Evolutionary conservation across 139 green algal species (phyloP).

Genomic region (Tetraselmis striata): DNA sequence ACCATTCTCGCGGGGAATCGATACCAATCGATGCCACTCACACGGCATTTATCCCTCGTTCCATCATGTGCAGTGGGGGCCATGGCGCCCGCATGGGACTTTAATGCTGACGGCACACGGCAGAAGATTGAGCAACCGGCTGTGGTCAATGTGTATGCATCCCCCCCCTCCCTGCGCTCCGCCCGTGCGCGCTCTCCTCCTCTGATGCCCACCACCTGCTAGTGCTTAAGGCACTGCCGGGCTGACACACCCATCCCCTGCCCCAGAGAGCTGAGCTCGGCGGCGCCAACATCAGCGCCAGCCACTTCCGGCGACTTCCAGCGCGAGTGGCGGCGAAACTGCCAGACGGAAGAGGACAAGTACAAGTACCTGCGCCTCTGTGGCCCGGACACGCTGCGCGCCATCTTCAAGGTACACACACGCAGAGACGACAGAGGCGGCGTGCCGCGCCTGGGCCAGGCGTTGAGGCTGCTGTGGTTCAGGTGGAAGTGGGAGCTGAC

Average conservation of each 20-base stretch:
- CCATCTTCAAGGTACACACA: constrained; percentile 28
- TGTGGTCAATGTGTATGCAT: neutral
- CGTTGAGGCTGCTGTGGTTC: neutral
- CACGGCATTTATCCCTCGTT: too few relatives aligned
- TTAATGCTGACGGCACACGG: neutral
- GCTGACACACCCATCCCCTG: neutral
- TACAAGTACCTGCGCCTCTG: constrained; percentile 28
- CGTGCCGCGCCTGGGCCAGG: too few relatives aligned
- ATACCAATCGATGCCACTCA: too few relatives aligned
- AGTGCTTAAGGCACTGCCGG: too few relatives aligned
- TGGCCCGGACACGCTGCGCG: constrained; percentile 11
- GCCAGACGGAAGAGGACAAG: constrained; percentile 19
- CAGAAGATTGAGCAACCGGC: neutral
- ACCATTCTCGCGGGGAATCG: too few relatives aligned
- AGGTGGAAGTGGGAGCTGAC: neutral
- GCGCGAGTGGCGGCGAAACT: constrained; percentile 6
- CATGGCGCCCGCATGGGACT: neutral
- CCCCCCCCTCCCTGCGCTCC: neutral
- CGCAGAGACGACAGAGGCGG: too few relatives aligned
- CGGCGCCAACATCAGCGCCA: neutral
- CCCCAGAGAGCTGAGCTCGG: neutral
- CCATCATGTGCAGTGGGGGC: neutral
- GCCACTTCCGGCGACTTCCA: constrained; percentile 7
- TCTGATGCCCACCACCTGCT: too few relatives aligned
- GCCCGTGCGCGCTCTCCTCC: too few relatives aligned